Percentiles rank a stretch among this genome's conserved stretches.
Conservation (phyloP, 2,329 filamentous ascomycete genomes). For the Fusarium brachygibbosum region DNA sequence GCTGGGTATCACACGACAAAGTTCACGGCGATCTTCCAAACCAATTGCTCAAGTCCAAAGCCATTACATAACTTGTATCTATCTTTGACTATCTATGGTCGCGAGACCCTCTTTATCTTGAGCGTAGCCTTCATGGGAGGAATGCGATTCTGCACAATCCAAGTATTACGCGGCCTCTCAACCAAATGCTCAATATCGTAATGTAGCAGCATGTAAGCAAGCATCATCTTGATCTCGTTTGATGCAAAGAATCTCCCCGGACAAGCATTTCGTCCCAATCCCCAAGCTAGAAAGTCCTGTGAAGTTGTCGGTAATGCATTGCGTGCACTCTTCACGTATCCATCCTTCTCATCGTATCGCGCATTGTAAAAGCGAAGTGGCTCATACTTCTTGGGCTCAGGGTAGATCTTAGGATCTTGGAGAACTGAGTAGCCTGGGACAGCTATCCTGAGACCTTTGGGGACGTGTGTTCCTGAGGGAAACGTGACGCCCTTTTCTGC, state of each 20-base stretch:
- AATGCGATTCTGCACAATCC: conserved; percentile 15
- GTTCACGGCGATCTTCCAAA: background rate
- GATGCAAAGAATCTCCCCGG: conserved; percentile 13
- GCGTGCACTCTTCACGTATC: background rate
- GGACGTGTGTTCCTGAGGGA: conserved; percentile 7
- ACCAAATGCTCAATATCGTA: conserved; percentile 10
- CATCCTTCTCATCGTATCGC: background rate
- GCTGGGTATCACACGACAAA: background rate
- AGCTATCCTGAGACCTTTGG: conserved; percentile 9
- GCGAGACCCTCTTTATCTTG: background rate
- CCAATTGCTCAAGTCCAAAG: too few relatives aligned
- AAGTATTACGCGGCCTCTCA: background rate
- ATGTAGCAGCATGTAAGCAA: background rate
- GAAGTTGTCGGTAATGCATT: conserved; percentile 12
- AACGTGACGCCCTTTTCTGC: conserved; percentile 12
- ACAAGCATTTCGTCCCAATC: conserved; percentile 3
- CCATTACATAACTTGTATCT: background rate
- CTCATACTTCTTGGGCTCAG: background rate
- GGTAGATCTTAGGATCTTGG: conserved; percentile 17
- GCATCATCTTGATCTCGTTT: conserved; percentile 14
- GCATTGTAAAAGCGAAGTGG: conserved; percentile 18
- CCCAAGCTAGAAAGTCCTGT: conserved; percentile 11
- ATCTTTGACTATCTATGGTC: background rate
- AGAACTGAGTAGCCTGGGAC: conserved; percentile 11
- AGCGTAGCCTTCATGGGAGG: conserved; percentile 16